These are phyloP conservation scores for Gigaspora rosea DNA, from an alignment of 192 early-diverging fungal species.

Conservation along the genomic window DNA sequence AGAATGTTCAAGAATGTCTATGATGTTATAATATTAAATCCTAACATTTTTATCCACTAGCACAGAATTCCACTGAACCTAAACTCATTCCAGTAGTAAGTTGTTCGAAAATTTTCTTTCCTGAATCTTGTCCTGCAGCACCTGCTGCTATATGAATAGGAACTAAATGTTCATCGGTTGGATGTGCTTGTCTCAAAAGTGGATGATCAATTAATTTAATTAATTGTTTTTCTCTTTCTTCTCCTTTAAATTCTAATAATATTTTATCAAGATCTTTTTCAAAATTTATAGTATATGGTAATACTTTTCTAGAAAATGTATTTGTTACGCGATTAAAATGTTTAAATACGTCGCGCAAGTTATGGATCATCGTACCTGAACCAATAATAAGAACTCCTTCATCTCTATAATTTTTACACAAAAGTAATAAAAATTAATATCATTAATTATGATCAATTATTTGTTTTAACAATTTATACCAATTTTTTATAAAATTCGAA, in stretches of 20 bases:
- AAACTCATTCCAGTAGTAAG: constrained; percentile 37
- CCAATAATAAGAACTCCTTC: constrained; percentile 66
- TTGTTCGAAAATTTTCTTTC: constrained; percentile 42
- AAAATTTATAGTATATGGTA: constrained; percentile 57
- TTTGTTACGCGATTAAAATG: constrained; percentile 25
- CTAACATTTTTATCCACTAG: too few species aligned
- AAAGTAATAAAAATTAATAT: neutral
- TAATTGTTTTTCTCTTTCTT: constrained; percentile 5
- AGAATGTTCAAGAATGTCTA: too few species aligned
- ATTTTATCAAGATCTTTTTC: constrained; percentile 58
- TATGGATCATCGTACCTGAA: constrained; percentile 69
- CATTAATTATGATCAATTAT: neutral
- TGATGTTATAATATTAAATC: too few species aligned
- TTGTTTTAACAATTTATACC: too few species aligned
- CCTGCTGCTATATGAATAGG: constrained; percentile 70
- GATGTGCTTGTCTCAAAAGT: constrained; percentile 56
- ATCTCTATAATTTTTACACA: constrained; percentile 36
- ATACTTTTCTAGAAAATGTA: constrained; percentile 32
- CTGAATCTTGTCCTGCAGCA: constrained; percentile 52
- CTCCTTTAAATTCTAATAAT: constrained; percentile 2
- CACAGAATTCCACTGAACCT: constrained; percentile 28
- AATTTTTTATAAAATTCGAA: neutral
- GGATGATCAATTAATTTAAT: neutral
- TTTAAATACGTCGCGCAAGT: constrained; percentile 55
- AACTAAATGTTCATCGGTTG: constrained; percentile 67